Evolutionary conservation across 2,329 filamentous ascomycete species (phyloP), one percentile per base, ranked within the genome.

Genomic region (Tothia fuscella): DNA sequence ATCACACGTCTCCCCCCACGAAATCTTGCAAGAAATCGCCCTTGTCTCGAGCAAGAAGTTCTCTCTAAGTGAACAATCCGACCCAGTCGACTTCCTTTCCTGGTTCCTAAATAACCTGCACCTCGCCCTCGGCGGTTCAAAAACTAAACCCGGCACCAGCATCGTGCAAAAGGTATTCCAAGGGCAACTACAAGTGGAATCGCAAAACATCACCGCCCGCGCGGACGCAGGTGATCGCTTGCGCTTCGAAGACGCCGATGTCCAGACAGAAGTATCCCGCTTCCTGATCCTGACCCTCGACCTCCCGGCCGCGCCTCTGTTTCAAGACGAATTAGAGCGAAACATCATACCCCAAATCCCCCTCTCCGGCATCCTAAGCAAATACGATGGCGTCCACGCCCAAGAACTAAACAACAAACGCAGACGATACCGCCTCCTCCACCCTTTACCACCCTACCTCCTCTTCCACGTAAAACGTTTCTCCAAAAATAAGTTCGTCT

Each of bases 101-200:
- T 98, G 91, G 91, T 95, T 96, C 59, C 73, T 98, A 43, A 96
- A 98, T 66, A 85, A 93, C 59, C 73, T 98, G 9, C 91, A 98
- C 59, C 72, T 95, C 13, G 82, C 85, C 16, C 74, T 98, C 2
- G 91, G 91, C 41, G 91, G 91, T 48, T 88, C 81, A 57, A 89
- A 86, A 57, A 82, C 82, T 6, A 91, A 86, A 53, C 82, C 88
- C 1, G 78, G 80, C 20, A 82, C 78, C 52, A 89, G 82, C 56
- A 87, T 95, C 50, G 71, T 98, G 38, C 91, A 98, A 56, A 80
- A 81, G 49, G 82, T 91, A 41, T 96, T 98, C 62, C 91, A 98
- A 64, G 91, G 91, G 47, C 82, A 78, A 49, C 72, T 98, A 42
- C 87, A 88, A 50, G 82, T 95, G 39, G 89, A 95, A 63, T 91